These are phyloP conservation scores for Paxillus rubicundulus DNA, from an alignment of 768 basidiomycete species.

Conservation along the genomic window DNA sequence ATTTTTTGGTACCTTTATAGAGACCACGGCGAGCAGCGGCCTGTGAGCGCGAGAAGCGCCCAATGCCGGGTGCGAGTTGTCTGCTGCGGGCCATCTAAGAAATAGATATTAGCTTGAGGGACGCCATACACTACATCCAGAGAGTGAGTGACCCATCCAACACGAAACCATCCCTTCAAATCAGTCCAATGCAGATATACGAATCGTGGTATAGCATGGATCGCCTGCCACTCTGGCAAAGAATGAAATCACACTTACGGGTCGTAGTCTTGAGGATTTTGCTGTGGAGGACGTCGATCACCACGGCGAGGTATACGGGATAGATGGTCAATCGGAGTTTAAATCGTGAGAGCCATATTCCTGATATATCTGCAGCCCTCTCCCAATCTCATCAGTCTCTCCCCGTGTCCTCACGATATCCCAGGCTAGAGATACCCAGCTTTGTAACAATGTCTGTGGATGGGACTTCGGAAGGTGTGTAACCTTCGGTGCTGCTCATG, in stretches of 20 bases:
- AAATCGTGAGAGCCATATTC: slow-evolving; percentile 22
- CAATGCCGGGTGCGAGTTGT: slow-evolving; percentile 78
- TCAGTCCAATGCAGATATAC: not conserved
- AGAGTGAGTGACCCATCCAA: slow-evolving; percentile 32
- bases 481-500: not conserved
- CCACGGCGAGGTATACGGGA: slow-evolving; percentile 14
- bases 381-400: too few species aligned
- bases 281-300: slow-evolving; percentile 31
- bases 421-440: slow-evolving; percentile 22
- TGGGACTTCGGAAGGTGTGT: slow-evolving; percentile 25
- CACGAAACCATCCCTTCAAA: slow-evolving; percentile 14
- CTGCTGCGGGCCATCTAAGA: slow-evolving; percentile 82
- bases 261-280: slow-evolving; percentile 44
- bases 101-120: slow-evolving; percentile 16
- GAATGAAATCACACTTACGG: slow-evolving; percentile 36
- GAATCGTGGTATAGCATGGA: not conserved
- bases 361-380: slow-evolving; percentile 8
- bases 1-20: slow-evolving; percentile 82
- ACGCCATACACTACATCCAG: slow-evolving; percentile 34
- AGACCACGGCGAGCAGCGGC: slow-evolving; percentile 78
- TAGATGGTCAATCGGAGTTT: slow-evolving; percentile 12
- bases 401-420: not conserved
- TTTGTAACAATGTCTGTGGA: slow-evolving; percentile 20
- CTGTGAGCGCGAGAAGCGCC: slow-evolving; percentile 80
- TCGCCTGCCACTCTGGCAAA: slow-evolving; percentile 4